Evolutionary conservation across 192 early-diverging fungal genomes (phyloP), one percentile per base, ranked within the genome.

Genomic region (Dissophora globulifera): DNA sequence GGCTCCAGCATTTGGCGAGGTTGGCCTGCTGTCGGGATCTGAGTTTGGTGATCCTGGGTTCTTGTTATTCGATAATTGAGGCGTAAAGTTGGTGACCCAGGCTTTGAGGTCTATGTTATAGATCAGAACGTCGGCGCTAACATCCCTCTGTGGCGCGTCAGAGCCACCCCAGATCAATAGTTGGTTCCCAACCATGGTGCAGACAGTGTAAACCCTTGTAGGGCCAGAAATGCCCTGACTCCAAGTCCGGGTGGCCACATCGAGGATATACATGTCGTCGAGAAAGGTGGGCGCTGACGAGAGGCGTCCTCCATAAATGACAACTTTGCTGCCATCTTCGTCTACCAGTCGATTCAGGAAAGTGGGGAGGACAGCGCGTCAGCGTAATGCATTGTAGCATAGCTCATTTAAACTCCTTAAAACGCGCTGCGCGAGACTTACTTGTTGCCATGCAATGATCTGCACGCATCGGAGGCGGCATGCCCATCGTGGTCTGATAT

Each of bases 391-490:
- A n/a, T n/a, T n/a, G n/a, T n/a, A n/a, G n/a, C n/a, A n/a, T n/a
- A n/a, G n/a, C n/a, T n/a, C n/a, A n/a, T n/a, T n/a, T n/a, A n/a
- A n/a, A n/a, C n/a, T n/a, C n/a, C n/a, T n/a, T n/a, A n/a, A n/a
- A n/a, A n/a, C n/a, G n/a, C n/a, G n/a, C n/a, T n/a, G n/a, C n/a
- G n/a, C n/a, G n/a, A n/a, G n/a, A n/a, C 72, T 57, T 76, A 76
- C 72, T 76, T 12, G 72, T 25, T 0, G 72, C 38, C 72, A 76
- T 76, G 55, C 72, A 76, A 46, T 58, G 63, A 58, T 76, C 72
- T 22, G 64, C 42, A 23, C 72, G 49, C 63, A 66, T 61, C 0
- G 63, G 35, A 45, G 72, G 72, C 9, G 58, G 13, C 0, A 22
- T 22, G 12, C 72, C 72, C 2, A 45, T 57, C 3, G 72, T 62